phyloP scores from a whole-genome alignment of 306 rosid species.

The Inga oerstediana region DNA sequence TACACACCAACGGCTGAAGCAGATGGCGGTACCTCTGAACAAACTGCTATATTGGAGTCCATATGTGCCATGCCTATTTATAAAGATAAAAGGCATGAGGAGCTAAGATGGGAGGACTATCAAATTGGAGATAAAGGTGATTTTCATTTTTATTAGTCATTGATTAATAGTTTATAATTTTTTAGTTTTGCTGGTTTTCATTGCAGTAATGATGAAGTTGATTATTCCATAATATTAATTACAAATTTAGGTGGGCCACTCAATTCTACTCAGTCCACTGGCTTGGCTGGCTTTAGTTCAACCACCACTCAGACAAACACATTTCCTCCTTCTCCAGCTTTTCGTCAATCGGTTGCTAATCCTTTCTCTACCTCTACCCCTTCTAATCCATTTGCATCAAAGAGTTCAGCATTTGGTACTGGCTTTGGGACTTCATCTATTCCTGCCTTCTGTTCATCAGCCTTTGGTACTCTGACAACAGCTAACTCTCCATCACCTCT shows the following conservation, averaged over 20 bases:
- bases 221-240: conserved; percentile 12
- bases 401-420: conserved; percentile 55
- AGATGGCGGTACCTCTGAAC: conserved; percentile 60
- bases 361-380: conserved; percentile 57
- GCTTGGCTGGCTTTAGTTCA: conserved; percentile 54
- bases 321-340: conserved; percentile 55
- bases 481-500: conserved; percentile 46
- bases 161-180: conserved; percentile 13
- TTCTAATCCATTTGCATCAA: conserved; percentile 67
- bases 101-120: conserved; percentile 96
- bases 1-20: conserved; percentile 70
- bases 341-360: conserved; percentile 67
- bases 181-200: not conserved
- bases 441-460: conserved; percentile 49
- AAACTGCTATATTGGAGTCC: conserved; percentile 77
- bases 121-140: conserved; percentile 88
- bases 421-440: conserved; percentile 58
- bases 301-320: conserved; percentile 57
- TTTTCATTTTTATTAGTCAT: not conserved
- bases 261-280: conserved; percentile 61
- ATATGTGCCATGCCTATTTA: conserved; percentile 91
- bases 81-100: conserved; percentile 94
- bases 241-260: conserved; percentile 77
- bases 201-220: conserved; percentile 12
- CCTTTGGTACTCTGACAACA: conserved; percentile 39